These are phyloP conservation scores for Hortaea sp. DNA, from an alignment of 2,329 filamentous ascomycete species.

Conservation along the genomic window DNA sequence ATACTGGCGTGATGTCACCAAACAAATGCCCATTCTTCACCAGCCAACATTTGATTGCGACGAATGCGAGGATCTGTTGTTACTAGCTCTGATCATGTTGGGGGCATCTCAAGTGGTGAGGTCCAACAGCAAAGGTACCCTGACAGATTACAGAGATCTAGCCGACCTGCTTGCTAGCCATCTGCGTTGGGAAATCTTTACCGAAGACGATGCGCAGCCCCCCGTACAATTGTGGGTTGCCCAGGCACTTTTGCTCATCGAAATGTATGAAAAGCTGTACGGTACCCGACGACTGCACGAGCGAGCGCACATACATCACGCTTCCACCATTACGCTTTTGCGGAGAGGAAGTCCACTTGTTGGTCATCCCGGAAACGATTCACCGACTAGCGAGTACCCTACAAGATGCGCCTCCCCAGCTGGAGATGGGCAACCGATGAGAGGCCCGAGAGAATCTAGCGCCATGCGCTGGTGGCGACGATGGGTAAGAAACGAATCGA, in stretches of 20 bases:
- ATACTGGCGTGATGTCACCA: conserved; percentile 87
- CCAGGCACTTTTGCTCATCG: conserved; percentile 73
- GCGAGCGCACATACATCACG: conserved; percentile 87
- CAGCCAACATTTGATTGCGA: conserved; percentile 84
- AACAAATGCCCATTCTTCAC: conserved; percentile 84
- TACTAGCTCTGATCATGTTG: conserved; percentile 81
- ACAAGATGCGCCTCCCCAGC: conserved; percentile 8
- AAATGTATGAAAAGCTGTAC: conserved; percentile 94
- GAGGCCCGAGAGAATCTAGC: background rate
- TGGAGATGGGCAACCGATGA: background rate
- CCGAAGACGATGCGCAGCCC: conserved; percentile 73
- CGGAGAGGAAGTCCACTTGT: conserved; percentile 80
- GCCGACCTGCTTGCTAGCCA: conserved; percentile 85
- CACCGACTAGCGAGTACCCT: conserved; percentile 52
- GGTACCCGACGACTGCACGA: conserved; percentile 84
- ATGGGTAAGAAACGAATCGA: conserved; percentile 88
- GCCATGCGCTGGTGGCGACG: conserved; percentile 63
- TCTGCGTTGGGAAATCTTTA: conserved; percentile 85
- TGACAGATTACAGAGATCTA: conserved; percentile 64
- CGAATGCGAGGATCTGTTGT: conserved; percentile 65
- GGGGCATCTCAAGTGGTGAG: conserved; percentile 79
- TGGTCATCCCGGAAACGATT: conserved; percentile 72
- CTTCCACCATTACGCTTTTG: conserved; percentile 87
- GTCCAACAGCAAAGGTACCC: conserved; percentile 60
- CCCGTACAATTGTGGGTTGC: conserved; percentile 92